Conservation (phyloP, 2,329 filamentous ascomycete species). For the Fusarium sp. region DNA sequence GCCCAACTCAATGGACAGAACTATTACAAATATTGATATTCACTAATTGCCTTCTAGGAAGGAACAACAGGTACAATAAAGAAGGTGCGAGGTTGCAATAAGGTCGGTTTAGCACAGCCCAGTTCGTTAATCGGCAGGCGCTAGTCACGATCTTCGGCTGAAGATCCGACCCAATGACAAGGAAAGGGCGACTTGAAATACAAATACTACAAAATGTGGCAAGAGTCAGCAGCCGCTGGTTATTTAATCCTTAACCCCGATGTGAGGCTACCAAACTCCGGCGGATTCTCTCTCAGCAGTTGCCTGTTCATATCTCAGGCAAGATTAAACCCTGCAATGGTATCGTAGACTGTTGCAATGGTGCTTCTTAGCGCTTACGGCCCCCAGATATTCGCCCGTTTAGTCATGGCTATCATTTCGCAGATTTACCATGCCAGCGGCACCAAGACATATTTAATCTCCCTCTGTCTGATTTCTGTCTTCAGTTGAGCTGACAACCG, state of each 20-base stretch:
- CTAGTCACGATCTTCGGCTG: background rate
- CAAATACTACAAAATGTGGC: background rate
- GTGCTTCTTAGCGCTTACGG: slow-evolving; percentile 23
- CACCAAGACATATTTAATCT: background rate
- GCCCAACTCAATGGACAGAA: background rate
- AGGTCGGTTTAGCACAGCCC: background rate
- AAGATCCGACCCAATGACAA: background rate
- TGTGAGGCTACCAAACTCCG: background rate
- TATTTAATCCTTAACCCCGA: background rate
- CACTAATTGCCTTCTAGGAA: background rate
- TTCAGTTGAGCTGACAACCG: background rate
- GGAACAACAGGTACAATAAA: background rate
- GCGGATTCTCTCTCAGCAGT: background rate
- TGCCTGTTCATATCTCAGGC: background rate
- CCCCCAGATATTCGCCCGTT: slow-evolving; percentile 3
- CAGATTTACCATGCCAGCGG: background rate
- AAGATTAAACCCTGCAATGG: slow-evolving; percentile 3
- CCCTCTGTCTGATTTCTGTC: background rate
- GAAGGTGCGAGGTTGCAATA: background rate
- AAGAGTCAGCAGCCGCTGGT: background rate
- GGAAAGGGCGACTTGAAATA: background rate
- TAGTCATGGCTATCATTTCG: background rate
- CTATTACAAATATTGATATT: background rate
- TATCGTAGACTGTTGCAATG: background rate
- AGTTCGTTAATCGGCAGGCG: background rate